Base-by-base conservation (phyloP, 78 protist genomes). In the Dictyostelium firmibasis region DNA sequence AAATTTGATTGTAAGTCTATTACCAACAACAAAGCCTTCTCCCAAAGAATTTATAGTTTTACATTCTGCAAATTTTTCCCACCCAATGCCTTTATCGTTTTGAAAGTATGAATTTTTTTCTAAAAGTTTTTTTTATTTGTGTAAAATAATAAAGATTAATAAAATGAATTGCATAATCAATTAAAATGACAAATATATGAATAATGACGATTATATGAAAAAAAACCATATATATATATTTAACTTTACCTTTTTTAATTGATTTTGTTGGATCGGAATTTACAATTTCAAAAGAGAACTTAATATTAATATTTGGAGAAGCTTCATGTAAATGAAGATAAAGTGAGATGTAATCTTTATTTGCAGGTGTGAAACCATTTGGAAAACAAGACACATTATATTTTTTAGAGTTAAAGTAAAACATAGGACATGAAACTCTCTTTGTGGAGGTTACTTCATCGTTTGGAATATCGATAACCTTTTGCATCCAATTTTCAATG, bases 341-440 rank as follows among this genome's bases (percentile, higher is more conserved):
- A 16, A 72, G 35, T 33, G 79, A 72, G 33, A 72, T 72, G 25
- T 31, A 33, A 72, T 72, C 43, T 18, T 72, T 72, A 16, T 72
- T 72, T 31, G 79, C 43, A 4, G 79, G 38, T 5, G 79, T 72
- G 79, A 72, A 72, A 72, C 79, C 79, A 72, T 72, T 72, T 72
- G 79, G 79, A 18, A 72, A 72, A 16, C 38, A 72, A 72, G 44
- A 33, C 0, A 72, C 36, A 33, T 72, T 72, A 33, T 33, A 72
- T 31, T 72, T 72, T 72, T 20, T 72, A 33, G 27, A 31, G 25
- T 72, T 72, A 35, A 72, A 72, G 35, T 72, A 72, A 72, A 72
- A 72, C 79, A 72, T 72, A 33, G 79, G 79, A 31, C 43, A 16
- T 4, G 79, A 72, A 5, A 72, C 79, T 33, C 79, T 33, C 18